These are phyloP conservation scores for Candida yuanshanica DNA, from an alignment of 805 yeast genomes.

Conservation along the genomic window DNA sequence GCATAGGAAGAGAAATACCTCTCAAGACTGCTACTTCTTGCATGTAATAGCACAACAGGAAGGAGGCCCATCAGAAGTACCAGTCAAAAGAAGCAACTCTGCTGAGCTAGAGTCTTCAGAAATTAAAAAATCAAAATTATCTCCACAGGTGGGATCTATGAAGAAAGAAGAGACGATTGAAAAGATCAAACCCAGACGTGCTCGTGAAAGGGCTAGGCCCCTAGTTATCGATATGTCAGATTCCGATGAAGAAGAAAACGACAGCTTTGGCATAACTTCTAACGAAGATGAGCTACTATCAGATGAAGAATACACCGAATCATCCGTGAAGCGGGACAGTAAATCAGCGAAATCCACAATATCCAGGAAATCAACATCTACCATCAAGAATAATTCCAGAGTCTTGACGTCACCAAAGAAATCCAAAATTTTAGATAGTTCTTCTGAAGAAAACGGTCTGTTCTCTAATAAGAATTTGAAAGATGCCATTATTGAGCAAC, in stretches of 20 bases:
- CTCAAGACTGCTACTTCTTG: constrained; percentile 32
- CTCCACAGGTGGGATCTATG: not conserved
- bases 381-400: constrained; percentile 1
- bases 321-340: constrained; percentile 11
- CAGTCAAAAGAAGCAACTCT: not conserved
- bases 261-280: constrained; percentile 21
- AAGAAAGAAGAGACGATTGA: constrained; percentile 2
- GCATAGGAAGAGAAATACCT: constrained; percentile 40
- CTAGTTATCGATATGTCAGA: constrained; percentile 2
- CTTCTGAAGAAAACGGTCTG: constrained; percentile 16
- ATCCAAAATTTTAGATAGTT: constrained; percentile 20
- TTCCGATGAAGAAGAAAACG: constrained; percentile 7
- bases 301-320: constrained; percentile 12
- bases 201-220: constrained; percentile 1
- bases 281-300: constrained; percentile 14
- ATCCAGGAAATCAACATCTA: not conserved
- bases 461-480: constrained; percentile 13
- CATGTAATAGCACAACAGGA: not conserved
- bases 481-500: constrained; percentile 2
- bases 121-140: not conserved
- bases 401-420: constrained; percentile 7
- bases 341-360: constrained; percentile 10
- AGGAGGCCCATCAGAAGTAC: not conserved
- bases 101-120: not conserved
- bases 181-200: not conserved